A percentile compares a stretch with the other conserved stretches of the same genome.
phyloP scores from a whole-genome alignment of 257 asterid species.

The Hygrophila difformis region DNA sequence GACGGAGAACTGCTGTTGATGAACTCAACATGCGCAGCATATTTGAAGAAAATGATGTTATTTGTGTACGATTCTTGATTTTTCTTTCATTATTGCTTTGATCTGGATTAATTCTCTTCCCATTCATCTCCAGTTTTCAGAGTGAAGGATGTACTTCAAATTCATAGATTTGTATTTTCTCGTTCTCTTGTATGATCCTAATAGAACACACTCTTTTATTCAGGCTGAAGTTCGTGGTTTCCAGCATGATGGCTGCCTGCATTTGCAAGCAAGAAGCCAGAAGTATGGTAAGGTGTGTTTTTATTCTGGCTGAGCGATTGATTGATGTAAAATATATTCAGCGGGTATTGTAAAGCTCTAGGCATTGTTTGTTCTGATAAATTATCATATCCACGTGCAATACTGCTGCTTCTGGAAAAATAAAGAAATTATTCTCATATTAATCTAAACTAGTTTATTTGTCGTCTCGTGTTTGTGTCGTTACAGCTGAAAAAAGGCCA shows the following conservation, averaged over 20 bases:
- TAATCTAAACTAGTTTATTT: no score
- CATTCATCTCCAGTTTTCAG: no score
- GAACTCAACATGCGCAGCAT: conserved; percentile 94
- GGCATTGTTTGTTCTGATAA: no score
- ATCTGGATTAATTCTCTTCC: no score
- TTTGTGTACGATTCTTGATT: conserved; percentile 57
- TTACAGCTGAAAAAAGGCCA: conserved; percentile 84
- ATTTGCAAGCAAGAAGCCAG: conserved; percentile 89
- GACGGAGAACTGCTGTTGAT: conserved; percentile 90
- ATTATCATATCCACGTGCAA: no score
- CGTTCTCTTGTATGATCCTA: conserved; percentile 1
- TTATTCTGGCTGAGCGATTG: background rate
- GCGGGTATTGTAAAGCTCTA: background rate
- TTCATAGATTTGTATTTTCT: background rate
- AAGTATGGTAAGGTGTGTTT: conserved; percentile 84
- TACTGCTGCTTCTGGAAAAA: no score
- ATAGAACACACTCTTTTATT: conserved; percentile 8
- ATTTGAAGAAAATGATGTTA: conserved; percentile 84
- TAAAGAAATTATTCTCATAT: no score
- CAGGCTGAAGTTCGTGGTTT: conserved; percentile 95
- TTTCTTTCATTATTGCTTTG: conserved; percentile 8
- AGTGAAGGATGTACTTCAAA: no score
- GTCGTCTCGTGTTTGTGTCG: background rate
- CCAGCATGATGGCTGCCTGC: conserved; percentile 90
- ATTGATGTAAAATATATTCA: background rate